Conservation (phyloP, 208 protist genomes). For the Naegleria gruberi region DNA sequence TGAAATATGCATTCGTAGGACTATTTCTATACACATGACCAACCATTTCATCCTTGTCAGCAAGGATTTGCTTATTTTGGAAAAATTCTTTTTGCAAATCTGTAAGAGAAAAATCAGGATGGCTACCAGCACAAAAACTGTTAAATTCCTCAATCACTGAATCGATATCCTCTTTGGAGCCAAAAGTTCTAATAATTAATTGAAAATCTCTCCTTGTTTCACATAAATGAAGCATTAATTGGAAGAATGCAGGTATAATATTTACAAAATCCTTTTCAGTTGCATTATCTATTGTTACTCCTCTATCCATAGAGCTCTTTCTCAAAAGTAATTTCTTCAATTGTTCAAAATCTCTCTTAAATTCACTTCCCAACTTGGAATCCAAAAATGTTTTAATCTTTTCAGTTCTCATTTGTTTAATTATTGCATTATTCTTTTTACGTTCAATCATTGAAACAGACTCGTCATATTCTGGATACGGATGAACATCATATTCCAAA, state of each 20-base stretch:
- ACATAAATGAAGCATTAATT: not conserved
- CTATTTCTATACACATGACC: not conserved
- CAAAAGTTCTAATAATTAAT: conserved; percentile 5
- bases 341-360: not conserved
- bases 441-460: not conserved
- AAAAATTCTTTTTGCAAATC: not conserved
- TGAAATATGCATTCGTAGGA: not conserved
- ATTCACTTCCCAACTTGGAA: not conserved
- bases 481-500: not conserved
- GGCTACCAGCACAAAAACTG: not conserved
- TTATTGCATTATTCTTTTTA: not conserved
- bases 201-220: not conserved
- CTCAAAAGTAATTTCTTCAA: not conserved
- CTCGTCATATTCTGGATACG: not conserved
- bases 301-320: not conserved
- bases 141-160: not conserved
- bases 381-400: not conserved
- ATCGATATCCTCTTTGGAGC: not conserved
- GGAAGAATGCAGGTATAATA: not conserved
- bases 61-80: not conserved
- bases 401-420: not conserved
- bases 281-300: not conserved
- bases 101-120: not conserved
- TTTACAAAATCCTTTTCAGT: not conserved
- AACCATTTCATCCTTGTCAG: not conserved